Base-by-base conservation (phyloP, 371 early-diverging fungal species). In the Rhizopus delemar region DNA sequence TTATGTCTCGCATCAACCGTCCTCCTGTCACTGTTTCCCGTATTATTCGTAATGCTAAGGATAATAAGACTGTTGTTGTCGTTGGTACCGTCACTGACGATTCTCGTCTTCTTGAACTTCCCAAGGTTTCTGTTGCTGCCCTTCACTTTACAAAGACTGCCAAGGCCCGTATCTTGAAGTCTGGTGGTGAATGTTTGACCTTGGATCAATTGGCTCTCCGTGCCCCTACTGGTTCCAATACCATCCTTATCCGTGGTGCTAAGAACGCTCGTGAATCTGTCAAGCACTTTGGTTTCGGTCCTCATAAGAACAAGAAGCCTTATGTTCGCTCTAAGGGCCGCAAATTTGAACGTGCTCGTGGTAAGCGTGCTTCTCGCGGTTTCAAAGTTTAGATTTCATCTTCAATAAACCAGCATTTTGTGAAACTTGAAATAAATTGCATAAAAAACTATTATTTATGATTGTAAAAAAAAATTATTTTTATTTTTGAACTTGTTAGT, bases 301-400 rank as follows among this genome's bases (percentile, higher is more conserved):
- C 94, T 71, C 83, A 86, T 66, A 85, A 86, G 81, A 70, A 82
- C 64, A 71, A 66, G 68, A 80, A 77, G 88, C 98, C 97, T 69
- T 95, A 90, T 78, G 90, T 95, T 95, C 92, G 93, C 73, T 91
- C 93, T 83, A 97, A 97, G 93, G 99, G 99, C 63, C 92, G 99
- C 87, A 99, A 99, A 92, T 97, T 96, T 84, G 98, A 98, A 84
- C 83, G 86, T 60, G 98, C 98, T 75, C 96, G 99, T 94, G 98
- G 98, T 89, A 93, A 96, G 80, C 92, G 99, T 88, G 88, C 92
- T 71, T 89, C 89, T 79, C 92, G 94, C 74, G 95, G 95, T 75
- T 95, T 88, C 92, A 93, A 93, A 88, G 87, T 80, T 66, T 91
- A 89, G 86, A 80, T 53, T 46, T 41, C 29, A 31, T 46, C 29